phyloP scores from a whole-genome alignment of 2,329 filamentous ascomycete species.

The Fusarium papillatum region DNA sequence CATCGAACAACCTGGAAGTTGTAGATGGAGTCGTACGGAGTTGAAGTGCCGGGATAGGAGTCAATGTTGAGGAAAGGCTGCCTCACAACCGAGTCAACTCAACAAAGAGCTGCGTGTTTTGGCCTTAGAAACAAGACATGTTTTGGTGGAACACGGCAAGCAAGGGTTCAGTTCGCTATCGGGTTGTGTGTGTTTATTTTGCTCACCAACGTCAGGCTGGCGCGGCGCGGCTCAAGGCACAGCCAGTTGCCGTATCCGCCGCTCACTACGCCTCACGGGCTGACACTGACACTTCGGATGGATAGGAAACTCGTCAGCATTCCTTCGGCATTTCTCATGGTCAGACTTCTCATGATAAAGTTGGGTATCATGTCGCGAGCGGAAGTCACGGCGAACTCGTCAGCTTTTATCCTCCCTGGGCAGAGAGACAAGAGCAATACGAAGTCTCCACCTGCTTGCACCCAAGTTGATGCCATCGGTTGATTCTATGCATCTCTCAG shows the following conservation, averaged over 20 bases:
- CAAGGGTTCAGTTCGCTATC: slow-evolving; percentile 6
- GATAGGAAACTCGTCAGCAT: slow-evolving; percentile 4
- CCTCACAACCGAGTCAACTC: slow-evolving; percentile 5
- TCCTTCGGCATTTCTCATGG: not conserved
- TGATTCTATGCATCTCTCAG: slow-evolving; percentile 9
- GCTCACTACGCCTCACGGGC: slow-evolving; percentile 6
- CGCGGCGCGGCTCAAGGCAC: not conserved
- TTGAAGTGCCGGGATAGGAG: slow-evolving; percentile 24
- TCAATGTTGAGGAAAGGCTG: slow-evolving; percentile 15
- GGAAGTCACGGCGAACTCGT: not conserved
- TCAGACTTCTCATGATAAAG: not conserved
- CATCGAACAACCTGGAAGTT: slow-evolving; percentile 21
- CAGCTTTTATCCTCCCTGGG: slow-evolving; percentile 1
- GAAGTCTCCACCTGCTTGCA: slow-evolving; percentile 8
- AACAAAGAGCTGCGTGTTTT: slow-evolving; percentile 1
- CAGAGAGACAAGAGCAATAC: slow-evolving; percentile 3
- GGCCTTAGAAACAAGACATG: not conserved
- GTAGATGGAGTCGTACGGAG: slow-evolving; percentile 13
- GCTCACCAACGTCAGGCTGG: slow-evolving; percentile 12
- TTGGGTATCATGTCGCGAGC: not conserved
- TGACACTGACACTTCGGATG: not conserved
- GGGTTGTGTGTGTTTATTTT: not conserved
- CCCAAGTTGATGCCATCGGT: slow-evolving; percentile 8
- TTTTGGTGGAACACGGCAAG: slow-evolving; percentile 7
- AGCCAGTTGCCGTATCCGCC: not conserved